A percentile compares a stretch with the other conserved stretches of the same genome.
Conservation (phyloP, 2,329 filamentous ascomycete genomes). For the Penicillium janthinellum region DNA sequence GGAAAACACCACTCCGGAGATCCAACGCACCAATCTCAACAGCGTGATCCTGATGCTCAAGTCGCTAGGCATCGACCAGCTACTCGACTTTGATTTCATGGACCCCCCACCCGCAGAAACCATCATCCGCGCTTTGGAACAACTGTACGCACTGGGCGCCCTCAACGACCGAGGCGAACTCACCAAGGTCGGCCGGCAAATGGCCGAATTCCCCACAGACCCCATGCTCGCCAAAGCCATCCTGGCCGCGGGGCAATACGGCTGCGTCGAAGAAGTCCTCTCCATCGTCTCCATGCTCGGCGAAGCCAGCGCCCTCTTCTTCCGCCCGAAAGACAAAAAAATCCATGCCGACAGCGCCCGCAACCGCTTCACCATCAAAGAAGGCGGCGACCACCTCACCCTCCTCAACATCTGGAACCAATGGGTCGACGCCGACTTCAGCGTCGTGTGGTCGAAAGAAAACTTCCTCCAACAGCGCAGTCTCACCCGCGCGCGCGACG, state of each 20-base stretch:
- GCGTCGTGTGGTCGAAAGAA: slow-evolving; percentile 81
- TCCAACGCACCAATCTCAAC: slow-evolving; percentile 86
- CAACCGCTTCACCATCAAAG: slow-evolving; percentile 83
- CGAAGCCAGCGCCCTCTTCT: slow-evolving; percentile 87
- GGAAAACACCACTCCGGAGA: slow-evolving; percentile 88
- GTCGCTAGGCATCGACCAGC: slow-evolving; percentile 85
- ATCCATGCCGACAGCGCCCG: slow-evolving; percentile 91
- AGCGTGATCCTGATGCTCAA: slow-evolving; percentile 83
- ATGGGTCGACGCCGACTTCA: slow-evolving; percentile 91
- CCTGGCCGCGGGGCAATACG: slow-evolving; percentile 82
- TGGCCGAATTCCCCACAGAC: slow-evolving; percentile 93
- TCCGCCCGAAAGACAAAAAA: slow-evolving; percentile 95
- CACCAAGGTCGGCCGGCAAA: slow-evolving; percentile 87
- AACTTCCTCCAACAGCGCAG: slow-evolving; percentile 92
- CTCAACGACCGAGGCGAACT: slow-evolving; percentile 86
- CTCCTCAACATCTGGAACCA: slow-evolving; percentile 93
- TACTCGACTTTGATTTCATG: slow-evolving; percentile 95
- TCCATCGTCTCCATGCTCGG: slow-evolving; percentile 93
- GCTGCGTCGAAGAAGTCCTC: slow-evolving; percentile 91
- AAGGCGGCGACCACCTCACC: slow-evolving; percentile 86
- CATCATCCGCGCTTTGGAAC: slow-evolving; percentile 83
- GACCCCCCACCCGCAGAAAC: slow-evolving; percentile 88
- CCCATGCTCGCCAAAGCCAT: slow-evolving; percentile 90
- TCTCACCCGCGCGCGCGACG: slow-evolving; percentile 84
- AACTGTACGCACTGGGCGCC: slow-evolving; percentile 86